Percentiles rank a stretch among this genome's conserved stretches.
Conservation (phyloP, 2,329 filamentous ascomycete species). For the Cladosporium sp. region DNA sequence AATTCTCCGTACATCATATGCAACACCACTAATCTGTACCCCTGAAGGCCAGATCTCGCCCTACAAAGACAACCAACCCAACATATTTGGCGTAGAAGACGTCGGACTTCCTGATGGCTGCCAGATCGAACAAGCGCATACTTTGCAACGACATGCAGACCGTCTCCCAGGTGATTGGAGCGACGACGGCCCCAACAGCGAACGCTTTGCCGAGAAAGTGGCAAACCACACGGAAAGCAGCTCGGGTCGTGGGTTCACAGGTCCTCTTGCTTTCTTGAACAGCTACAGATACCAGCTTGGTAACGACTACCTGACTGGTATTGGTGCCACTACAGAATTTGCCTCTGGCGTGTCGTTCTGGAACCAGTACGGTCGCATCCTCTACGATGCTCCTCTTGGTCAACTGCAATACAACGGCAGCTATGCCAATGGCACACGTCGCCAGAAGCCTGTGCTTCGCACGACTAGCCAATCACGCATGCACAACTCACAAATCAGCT, state of each 20-base stretch:
- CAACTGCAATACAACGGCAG: conserved; percentile 53
- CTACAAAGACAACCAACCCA: conserved; percentile 50
- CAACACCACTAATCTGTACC: neutral
- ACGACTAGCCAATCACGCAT: conserved; percentile 59
- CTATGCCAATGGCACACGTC: conserved; percentile 51
- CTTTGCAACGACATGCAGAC: conserved; percentile 57
- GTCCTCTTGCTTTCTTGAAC: conserved; percentile 57
- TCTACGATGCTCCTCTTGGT: conserved; percentile 53
- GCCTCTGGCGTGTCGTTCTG: conserved; percentile 54
- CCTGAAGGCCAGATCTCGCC: conserved; percentile 45
- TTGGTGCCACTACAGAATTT: conserved; percentile 56
- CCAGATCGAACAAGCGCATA: conserved; percentile 57
- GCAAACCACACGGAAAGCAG: conserved; percentile 47
- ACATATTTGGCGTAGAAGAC: conserved; percentile 51
- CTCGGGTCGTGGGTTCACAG: conserved; percentile 42
- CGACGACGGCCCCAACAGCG: conserved; percentile 55
- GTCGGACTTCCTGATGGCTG: conserved; percentile 56
- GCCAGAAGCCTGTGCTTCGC: conserved; percentile 54
- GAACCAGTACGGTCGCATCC: conserved; percentile 56
- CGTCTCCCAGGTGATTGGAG: conserved; percentile 52
- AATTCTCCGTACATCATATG: neutral
- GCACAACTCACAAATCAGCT: conserved; percentile 56
- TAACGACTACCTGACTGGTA: conserved; percentile 49
- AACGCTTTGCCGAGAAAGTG: conserved; percentile 53
- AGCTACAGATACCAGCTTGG: conserved; percentile 52